Conservation (phyloP, 805 yeast species). For the Cyberlindnera nakhonratchasimensis region DNA sequence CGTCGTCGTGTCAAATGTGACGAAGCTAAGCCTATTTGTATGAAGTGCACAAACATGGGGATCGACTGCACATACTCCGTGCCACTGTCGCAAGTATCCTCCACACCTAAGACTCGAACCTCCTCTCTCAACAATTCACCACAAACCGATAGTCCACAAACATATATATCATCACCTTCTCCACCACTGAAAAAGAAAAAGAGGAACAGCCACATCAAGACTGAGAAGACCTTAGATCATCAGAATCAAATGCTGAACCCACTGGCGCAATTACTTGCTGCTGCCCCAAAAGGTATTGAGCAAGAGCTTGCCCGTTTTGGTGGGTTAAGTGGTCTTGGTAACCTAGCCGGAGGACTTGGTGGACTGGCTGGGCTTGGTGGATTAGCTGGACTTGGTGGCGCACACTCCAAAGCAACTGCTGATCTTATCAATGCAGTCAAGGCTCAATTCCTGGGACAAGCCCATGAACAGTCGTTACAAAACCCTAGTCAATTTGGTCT, state of each 20-base stretch:
- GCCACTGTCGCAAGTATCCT: background rate
- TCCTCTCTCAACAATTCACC: background rate
- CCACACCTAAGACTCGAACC: background rate
- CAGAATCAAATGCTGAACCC: slow-evolving; percentile 1
- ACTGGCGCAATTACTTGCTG: slow-evolving; percentile 3
- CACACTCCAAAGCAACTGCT: slow-evolving; percentile 1
- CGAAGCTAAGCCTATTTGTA: slow-evolving; percentile 75
- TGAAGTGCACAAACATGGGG: slow-evolving; percentile 75
- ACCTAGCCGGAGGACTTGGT: background rate
- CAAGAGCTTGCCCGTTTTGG: slow-evolving; percentile 6
- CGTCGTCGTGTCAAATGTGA: slow-evolving; percentile 90
- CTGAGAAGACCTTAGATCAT: background rate
- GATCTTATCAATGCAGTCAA: slow-evolving; percentile 10
- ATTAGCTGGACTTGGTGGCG: background rate
- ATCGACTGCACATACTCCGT: slow-evolving; percentile 65
- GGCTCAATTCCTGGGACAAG: slow-evolving; percentile 9
- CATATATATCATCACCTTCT: background rate
- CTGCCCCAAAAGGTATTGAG: slow-evolving; percentile 7
- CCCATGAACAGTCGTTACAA: slow-evolving; percentile 2
- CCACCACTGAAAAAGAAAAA: background rate
- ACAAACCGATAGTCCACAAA: background rate
- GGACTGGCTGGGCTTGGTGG: slow-evolving; percentile 1
- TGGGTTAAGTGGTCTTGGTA: background rate
- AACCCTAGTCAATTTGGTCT: background rate
- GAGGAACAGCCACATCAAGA: background rate